phyloP scores from a whole-genome alignment of 2,329 filamentous ascomycete species.

The Colletotrichum musae region DNA sequence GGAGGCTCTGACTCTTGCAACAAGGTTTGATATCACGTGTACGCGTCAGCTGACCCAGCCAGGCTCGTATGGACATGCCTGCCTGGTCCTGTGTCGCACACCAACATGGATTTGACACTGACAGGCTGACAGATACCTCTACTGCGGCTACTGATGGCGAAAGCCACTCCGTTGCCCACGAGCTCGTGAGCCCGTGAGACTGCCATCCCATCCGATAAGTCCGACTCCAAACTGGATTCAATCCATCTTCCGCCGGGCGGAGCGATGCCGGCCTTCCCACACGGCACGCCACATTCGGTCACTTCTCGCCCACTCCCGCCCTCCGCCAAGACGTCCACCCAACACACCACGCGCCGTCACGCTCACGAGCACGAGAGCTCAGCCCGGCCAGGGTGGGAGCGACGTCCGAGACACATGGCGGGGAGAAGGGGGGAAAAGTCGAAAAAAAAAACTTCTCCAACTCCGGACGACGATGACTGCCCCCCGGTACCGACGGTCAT shows the following conservation, averaged over 20 bases:
- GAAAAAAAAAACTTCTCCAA: conserved; percentile 1
- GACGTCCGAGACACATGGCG: conserved; percentile 9
- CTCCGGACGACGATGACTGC: conserved; percentile 5
- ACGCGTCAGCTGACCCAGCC: conserved; percentile 35
- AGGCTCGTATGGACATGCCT: background rate
- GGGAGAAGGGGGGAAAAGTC: background rate
- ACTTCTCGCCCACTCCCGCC: conserved; percentile 23
- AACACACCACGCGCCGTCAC: conserved; percentile 15
- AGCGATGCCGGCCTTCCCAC: conserved; percentile 30
- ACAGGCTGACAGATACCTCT: conserved; percentile 5
- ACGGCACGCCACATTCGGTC: conserved; percentile 32
- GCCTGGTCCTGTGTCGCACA: background rate
- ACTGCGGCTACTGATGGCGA: background rate
- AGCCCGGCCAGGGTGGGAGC: background rate
- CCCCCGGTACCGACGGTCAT: background rate
- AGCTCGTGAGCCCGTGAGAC: background rate
- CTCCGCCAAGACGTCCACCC: conserved; percentile 23
- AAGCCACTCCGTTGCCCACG: background rate
- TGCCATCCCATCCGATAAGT: too few relatives aligned
- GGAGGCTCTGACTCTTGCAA: conserved; percentile 8
- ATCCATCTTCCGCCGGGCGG: conserved; percentile 34
- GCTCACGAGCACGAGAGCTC: background rate
- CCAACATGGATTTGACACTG: conserved; percentile 4
- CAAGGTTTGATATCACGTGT: conserved; percentile 39
- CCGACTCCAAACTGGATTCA: background rate